Evolutionary conservation across 805 yeast species (phyloP), one percentile per base, ranked within the genome.

Genomic region (Candida dajiaensis): DNA sequence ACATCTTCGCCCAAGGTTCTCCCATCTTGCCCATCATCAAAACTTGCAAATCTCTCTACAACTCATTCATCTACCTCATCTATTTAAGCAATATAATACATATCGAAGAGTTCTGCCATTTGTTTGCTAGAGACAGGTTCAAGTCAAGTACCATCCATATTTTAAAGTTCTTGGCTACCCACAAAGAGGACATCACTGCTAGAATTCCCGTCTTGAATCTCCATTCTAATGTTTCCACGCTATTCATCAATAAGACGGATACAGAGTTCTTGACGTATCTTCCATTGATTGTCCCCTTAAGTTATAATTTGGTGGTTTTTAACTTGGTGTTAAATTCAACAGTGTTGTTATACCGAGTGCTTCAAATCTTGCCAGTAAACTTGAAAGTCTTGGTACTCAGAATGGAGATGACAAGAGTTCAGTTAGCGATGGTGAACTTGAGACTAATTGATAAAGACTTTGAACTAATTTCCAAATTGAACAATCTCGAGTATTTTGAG

Each of bases 1-100:
- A 21, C 2, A n/a, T 51, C 6, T 54, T 44, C 33, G 20, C 11
- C 10, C 19, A 16, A 5, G 38, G 44, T 5, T 16, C 33, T n/a
- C 23, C 52, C 15, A 48, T 57, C 21, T 8, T 39, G 2, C 56
- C 57, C 10, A 40, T 56, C 21, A 43, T 54, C 7, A 37, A 26
- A 3, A 40, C 48, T 4, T 54, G 57, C 41, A 44, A 26, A 40
- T 15, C 31, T 1, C 10, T 56, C 11, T 45, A 52, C 35, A n/a
- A 39, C 5, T 37, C 23, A 2, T 54, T 46, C 37, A 20, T 40
- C 6, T 41, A 48, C 33, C 43, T 54, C 38, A 38, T 49, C 6
- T 56, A 52, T 31, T 21, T 43, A 23, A 52, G 52, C 15, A 50
- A 42, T 29, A 47, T 42, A 1, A 39, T 45, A 2, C 33, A 39